A percentile compares a stretch with the other conserved stretches of the same genome.
Evolutionary conservation across 1,284 basidiomycete species (phyloP).

Genomic region (Sanguinoderma infundibulare): DNA sequence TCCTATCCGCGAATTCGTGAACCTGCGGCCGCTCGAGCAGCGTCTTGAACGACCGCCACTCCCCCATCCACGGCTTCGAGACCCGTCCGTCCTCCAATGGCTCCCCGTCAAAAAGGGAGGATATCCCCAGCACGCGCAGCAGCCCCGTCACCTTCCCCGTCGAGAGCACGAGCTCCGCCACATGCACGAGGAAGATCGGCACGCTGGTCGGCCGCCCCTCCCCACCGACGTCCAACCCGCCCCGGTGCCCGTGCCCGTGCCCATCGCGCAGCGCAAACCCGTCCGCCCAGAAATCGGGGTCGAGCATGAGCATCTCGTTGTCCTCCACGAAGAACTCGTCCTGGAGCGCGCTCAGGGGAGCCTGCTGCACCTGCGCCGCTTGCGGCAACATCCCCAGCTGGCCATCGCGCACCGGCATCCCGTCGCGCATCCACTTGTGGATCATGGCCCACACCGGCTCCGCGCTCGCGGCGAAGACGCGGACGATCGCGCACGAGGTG

Average conservation of each 20-base stretch:
- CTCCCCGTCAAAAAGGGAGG: constrained; percentile 24
- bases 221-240: constrained; percentile 24
- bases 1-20: not conserved
- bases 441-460: constrained; percentile 79
- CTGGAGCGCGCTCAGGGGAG: constrained; percentile 44
- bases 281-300: constrained; percentile 82
- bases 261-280: constrained; percentile 65
- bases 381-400: constrained; percentile 7
- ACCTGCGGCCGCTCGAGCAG: constrained; percentile 10
- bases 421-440: constrained; percentile 73
- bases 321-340: constrained; percentile 85
- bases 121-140: constrained; percentile 50
- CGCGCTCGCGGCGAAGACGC: constrained; percentile 64
- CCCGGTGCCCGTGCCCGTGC: constrained; percentile 25
- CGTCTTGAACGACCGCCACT: constrained; percentile 35
- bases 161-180: constrained; percentile 62
- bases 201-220: constrained; percentile 42
- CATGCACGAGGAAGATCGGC: constrained; percentile 63
- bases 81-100: not conserved
- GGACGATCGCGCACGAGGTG: constrained; percentile 58
- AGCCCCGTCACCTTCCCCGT: constrained; percentile 84
- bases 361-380: not conserved
- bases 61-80: constrained; percentile 33
- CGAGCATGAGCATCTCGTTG: constrained; percentile 64
- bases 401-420: constrained; percentile 61